Percentiles rank a stretch among this genome's conserved stretches.
These are phyloP conservation scores for Pseudopyricularia cyperi DNA, from an alignment of 2,329 filamentous ascomycete species.

Conservation along the genomic window DNA sequence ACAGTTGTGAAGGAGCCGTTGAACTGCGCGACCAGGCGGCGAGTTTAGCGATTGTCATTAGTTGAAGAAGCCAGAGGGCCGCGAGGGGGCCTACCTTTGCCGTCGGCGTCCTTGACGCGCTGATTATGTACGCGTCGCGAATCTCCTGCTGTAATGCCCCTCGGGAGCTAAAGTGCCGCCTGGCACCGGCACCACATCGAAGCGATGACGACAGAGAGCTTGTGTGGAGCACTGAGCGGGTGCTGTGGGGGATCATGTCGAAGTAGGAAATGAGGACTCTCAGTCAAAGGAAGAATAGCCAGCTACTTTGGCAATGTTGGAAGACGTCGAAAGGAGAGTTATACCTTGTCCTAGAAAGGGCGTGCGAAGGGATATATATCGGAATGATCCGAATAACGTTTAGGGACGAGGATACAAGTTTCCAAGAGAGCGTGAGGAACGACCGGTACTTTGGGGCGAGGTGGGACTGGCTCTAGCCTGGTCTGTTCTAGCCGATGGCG, in stretches of 20 bases:
- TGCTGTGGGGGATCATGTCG: constrained; percentile 2
- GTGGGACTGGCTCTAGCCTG: too few relatives aligned
- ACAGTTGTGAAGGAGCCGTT: constrained; percentile 82
- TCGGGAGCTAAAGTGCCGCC: constrained; percentile 24
- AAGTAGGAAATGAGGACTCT: not conserved
- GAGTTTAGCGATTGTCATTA: not conserved
- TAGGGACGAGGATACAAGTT: too few relatives aligned
- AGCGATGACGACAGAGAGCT: constrained; percentile 3
- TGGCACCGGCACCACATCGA: constrained; percentile 10
- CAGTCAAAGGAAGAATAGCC: too few relatives aligned
- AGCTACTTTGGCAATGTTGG: too few relatives aligned
- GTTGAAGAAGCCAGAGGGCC: not conserved
- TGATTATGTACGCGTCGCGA: constrained; percentile 87
- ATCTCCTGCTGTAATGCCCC: constrained; percentile 48
- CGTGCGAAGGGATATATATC: too few relatives aligned
- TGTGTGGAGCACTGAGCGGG: constrained; percentile 1
- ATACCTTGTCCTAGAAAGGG: too few relatives aligned
- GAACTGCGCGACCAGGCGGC: constrained; percentile 44
- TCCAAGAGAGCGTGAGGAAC: too few relatives aligned
- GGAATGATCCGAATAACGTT: too few relatives aligned
- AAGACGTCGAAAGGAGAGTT: too few relatives aligned
- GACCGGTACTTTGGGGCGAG: too few relatives aligned
- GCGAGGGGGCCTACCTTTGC: constrained; percentile 49
- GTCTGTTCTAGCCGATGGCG: too few relatives aligned
- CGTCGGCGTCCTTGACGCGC: constrained; percentile 78